These are phyloP conservation scores for Isatis tinctoria DNA, from an alignment of 345 rosid species.

Conservation along the genomic window DNA sequence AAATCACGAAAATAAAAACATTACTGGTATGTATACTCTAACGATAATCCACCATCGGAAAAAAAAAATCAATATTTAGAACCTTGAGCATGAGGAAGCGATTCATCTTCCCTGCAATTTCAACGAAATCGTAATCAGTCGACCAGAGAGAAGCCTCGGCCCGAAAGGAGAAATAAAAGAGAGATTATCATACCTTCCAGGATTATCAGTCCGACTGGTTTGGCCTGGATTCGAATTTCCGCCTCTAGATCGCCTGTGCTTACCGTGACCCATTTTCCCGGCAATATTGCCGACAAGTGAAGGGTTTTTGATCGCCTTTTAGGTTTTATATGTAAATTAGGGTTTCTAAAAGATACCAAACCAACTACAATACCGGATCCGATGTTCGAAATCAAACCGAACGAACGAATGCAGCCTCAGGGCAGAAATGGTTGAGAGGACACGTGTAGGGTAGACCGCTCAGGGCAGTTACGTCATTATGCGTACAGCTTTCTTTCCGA, in stretches of 20 bases:
- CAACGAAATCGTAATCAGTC: not conserved
- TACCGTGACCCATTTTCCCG: conserved; percentile 34
- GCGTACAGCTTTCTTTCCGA: not conserved
- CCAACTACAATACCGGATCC: conserved; percentile 3
- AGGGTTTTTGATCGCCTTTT: conserved; percentile 9
- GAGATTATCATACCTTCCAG: conserved; percentile 7
- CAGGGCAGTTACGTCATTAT: not conserved
- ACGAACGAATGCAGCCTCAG: not conserved
- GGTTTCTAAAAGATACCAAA: not conserved
- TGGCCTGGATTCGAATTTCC: conserved; percentile 26
- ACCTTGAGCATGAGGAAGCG: conserved; percentile 35
- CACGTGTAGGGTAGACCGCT: not conserved
- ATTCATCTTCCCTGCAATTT: conserved; percentile 26
- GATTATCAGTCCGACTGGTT: conserved; percentile 26
- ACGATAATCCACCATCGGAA: not conserved
- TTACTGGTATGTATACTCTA: not conserved
- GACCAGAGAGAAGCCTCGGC: conserved; percentile 1
- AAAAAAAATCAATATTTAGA: not conserved
- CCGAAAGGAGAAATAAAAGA: not conserved
- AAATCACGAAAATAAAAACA: not conserved
- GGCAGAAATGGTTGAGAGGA: not conserved
- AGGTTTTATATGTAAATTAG: conserved; percentile 18
- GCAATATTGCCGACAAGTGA: conserved; percentile 9
- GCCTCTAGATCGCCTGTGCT: conserved; percentile 26
- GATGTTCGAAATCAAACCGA: not conserved